phyloP scores from a whole-genome alignment of 1,139 yeast genomes.

The Kodamaea alishanica region DNA sequence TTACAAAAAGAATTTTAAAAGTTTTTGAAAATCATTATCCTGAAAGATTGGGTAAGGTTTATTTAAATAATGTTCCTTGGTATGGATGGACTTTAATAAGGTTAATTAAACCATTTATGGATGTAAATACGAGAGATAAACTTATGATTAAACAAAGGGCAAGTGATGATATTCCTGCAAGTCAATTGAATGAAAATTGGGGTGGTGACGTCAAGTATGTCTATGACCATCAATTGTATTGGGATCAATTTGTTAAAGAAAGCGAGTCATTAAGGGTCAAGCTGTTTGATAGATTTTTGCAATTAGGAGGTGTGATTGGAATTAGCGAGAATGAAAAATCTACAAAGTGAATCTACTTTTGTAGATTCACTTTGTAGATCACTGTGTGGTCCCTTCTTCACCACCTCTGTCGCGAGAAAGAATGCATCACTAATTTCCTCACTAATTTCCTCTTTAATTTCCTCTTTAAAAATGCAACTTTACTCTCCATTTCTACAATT shows the following conservation, averaged over 20 bases:
- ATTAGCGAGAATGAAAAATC: slow-evolving; percentile 2
- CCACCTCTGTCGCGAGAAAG: no score
- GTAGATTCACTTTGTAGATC: no score
- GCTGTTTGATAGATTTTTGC: slow-evolving; percentile 3
- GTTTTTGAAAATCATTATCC: slow-evolving; percentile 7
- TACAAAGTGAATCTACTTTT: no score
- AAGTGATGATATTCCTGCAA: slow-evolving; percentile 2
- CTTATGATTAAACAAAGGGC: slow-evolving; percentile 3
- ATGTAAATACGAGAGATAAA: slow-evolving; percentile 5
- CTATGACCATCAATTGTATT: slow-evolving; percentile 7
- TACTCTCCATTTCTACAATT: no score
- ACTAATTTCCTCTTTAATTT: no score
- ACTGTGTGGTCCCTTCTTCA: no score
- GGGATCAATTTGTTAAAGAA: slow-evolving; percentile 5
- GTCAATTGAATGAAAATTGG: slow-evolving; percentile 7
- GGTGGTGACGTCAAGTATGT: slow-evolving; percentile 5
- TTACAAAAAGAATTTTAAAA: slow-evolving; percentile 3
- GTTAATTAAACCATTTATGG: slow-evolving; percentile 5
- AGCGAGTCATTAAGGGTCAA: slow-evolving; percentile 1
- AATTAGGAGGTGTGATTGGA: slow-evolving; percentile 5
- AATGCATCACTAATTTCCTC: no score
- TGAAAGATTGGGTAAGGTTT: slow-evolving; percentile 5
- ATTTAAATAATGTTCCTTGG: slow-evolving; percentile 8
- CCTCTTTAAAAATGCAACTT: no score
- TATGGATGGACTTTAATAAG: slow-evolving; percentile 6